phyloP scores from a whole-genome alignment of 2,329 filamentous ascomycete species.

The Geosmithia putterillii region DNA sequence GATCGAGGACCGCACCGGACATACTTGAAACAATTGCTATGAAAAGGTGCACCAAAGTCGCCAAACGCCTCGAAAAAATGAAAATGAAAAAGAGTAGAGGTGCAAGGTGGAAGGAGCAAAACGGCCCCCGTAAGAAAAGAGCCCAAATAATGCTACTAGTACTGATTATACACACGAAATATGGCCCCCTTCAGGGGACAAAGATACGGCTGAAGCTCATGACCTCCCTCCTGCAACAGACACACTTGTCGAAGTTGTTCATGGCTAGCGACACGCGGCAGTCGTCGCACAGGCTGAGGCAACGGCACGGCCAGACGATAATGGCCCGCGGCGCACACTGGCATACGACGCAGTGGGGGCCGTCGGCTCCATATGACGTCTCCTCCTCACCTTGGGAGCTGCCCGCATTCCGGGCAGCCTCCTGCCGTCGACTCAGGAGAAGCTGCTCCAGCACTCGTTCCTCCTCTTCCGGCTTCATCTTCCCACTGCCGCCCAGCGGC shows the following conservation, averaged over 20 bases:
- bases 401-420: slow-evolving; percentile 3
- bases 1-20: background rate
- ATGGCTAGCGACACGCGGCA: slow-evolving; percentile 87
- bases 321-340: slow-evolving; percentile 77
- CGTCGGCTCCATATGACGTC: slow-evolving; percentile 60
- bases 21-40: background rate
- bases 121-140: background rate
- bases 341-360: slow-evolving; percentile 87
- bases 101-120: background rate
- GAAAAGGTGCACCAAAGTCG: background rate
- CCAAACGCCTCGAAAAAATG: background rate
- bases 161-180: too few species aligned
- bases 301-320: slow-evolving; percentile 93
- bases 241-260: slow-evolving; percentile 95
- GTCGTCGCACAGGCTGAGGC: slow-evolving; percentile 87
- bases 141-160: background rate
- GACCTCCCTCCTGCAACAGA: slow-evolving; percentile 83
- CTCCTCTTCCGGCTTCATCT: slow-evolving; percentile 43
- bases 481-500: background rate
- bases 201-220: slow-evolving; percentile 83
- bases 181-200: slow-evolving; percentile 57
- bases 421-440: slow-evolving; percentile 36
- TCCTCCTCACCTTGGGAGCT: slow-evolving; percentile 40
- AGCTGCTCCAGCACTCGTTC: slow-evolving; percentile 49
- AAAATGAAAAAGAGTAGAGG: background rate